Conservation (phyloP, 108 stramenopile genomes). For the Pinguiococcus pyrenoidosus region DNA sequence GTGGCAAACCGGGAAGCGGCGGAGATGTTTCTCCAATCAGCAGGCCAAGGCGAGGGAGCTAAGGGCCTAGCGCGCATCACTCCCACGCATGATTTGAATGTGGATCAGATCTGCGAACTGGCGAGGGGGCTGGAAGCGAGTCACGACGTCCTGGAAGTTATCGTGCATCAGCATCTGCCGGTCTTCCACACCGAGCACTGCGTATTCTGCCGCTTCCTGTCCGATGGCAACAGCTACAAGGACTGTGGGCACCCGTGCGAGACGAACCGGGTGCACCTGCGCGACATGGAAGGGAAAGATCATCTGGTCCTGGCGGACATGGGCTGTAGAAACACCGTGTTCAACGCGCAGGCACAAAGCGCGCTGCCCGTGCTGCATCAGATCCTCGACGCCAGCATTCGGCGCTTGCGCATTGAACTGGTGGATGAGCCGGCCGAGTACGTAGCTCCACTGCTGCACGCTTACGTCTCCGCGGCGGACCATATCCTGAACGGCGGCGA, state of each 20-base stretch:
- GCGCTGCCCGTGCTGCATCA: slow-evolving; percentile 43
- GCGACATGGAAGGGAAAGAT: slow-evolving; percentile 51
- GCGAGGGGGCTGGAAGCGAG: slow-evolving; percentile 21
- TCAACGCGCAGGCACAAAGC: slow-evolving; percentile 48
- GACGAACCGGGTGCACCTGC: slow-evolving; percentile 51
- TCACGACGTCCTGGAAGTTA: slow-evolving; percentile 42
- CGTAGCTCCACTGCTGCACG: slow-evolving; percentile 30
- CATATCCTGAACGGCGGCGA: neutral
- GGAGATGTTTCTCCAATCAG: slow-evolving; percentile 38
- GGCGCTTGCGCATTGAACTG: slow-evolving; percentile 48
- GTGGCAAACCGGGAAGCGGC: slow-evolving; percentile 52
- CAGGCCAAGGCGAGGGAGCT: no score
- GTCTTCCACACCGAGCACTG: slow-evolving; percentile 66
- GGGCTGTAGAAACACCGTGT: slow-evolving; percentile 65
- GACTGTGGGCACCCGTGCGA: slow-evolving; percentile 65
- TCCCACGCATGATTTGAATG: slow-evolving; percentile 49
- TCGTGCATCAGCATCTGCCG: slow-evolving; percentile 53
- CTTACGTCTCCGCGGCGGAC: slow-evolving; percentile 22
- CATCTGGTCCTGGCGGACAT: slow-evolving; percentile 63
- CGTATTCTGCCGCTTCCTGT: slow-evolving; percentile 55
- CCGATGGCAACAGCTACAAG: slow-evolving; percentile 51
- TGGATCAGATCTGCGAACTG: slow-evolving; percentile 43
- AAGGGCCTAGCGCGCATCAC: slow-evolving; percentile 41
- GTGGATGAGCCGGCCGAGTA: slow-evolving; percentile 49
- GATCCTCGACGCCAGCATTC: slow-evolving; percentile 42